Conservation (phyloP, 139 green algal species). For the Volvox africanus region DNA sequence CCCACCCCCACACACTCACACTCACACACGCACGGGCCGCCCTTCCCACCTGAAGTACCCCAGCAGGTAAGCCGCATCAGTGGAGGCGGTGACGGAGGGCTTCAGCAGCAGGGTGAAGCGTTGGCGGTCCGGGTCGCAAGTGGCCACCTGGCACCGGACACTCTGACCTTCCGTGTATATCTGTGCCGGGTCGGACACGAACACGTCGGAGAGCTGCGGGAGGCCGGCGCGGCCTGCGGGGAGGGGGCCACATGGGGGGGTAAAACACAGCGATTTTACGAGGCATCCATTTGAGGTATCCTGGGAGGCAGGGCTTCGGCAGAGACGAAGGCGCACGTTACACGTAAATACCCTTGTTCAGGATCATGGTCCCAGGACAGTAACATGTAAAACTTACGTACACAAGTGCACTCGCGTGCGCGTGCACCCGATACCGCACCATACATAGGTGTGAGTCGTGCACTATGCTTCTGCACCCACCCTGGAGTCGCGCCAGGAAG, state of each 20-base stretch:
- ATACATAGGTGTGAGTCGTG: too few relatives aligned
- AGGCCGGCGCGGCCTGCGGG: constrained; percentile 70
- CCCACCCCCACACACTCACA: background rate
- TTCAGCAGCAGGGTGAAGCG: constrained; percentile 76
- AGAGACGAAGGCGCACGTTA: too few relatives aligned
- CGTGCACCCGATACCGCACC: too few relatives aligned
- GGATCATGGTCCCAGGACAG: too few relatives aligned
- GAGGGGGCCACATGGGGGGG: background rate
- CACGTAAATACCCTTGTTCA: too few relatives aligned
- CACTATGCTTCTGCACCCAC: constrained; percentile 16
- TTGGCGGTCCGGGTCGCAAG: constrained; percentile 50
- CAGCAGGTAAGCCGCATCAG: constrained; percentile 58
- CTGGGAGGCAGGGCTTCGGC: too few relatives aligned
- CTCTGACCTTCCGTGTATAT: constrained; percentile 82
- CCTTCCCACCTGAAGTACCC: constrained; percentile 55
- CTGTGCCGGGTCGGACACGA: constrained; percentile 78
- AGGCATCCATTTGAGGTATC: too few relatives aligned
- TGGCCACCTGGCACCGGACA: constrained; percentile 71
- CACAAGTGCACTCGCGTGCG: too few relatives aligned
- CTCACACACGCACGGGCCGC: constrained; percentile 2
- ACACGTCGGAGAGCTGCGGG: constrained; percentile 84
- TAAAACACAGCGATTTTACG: background rate
- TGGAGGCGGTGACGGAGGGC: constrained; percentile 63
- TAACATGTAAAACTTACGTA: too few relatives aligned
- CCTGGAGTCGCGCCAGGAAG: constrained; percentile 87